Conservation (phyloP, 495 filamentous ascomycete species). For the Xylaria scruposa region DNA sequence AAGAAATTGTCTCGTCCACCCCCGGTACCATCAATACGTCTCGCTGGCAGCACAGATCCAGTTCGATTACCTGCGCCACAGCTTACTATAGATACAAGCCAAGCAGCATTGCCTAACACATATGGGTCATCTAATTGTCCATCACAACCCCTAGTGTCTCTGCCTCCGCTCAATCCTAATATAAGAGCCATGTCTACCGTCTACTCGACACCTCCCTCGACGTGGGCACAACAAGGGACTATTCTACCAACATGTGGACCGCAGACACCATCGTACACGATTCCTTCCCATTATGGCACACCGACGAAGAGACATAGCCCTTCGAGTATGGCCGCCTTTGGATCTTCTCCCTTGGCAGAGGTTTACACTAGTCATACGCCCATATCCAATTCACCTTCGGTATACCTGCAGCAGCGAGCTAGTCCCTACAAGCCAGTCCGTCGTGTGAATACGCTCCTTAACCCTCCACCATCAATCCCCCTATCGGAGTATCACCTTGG, state of each 20-base stretch:
- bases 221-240: constrained; percentile 40
- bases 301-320: constrained; percentile 51
- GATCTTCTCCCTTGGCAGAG: constrained; percentile 59
- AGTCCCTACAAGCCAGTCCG: constrained; percentile 95
- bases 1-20: constrained; percentile 59
- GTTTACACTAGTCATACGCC: constrained; percentile 61
- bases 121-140: constrained; percentile 38
- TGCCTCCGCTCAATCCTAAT: constrained; percentile 53
- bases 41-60: constrained; percentile 36
- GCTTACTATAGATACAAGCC: constrained; percentile 52
- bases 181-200: constrained; percentile 60
- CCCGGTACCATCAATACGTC: constrained; percentile 47
- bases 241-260: constrained; percentile 45
- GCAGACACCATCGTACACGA: constrained; percentile 37
- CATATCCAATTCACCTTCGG: constrained; percentile 61
- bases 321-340: constrained; percentile 40
- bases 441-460: constrained; percentile 84
- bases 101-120: constrained; percentile 29
- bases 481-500: constrained; percentile 74
- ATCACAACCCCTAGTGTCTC: constrained; percentile 47
- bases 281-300: constrained; percentile 46
- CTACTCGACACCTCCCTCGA: constrained; percentile 43
- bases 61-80: constrained; percentile 49
- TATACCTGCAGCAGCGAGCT: constrained; percentile 66
- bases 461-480: constrained; percentile 82